phyloP scores from a whole-genome alignment of 306 rosid species.

The Glycine soja region DNA sequence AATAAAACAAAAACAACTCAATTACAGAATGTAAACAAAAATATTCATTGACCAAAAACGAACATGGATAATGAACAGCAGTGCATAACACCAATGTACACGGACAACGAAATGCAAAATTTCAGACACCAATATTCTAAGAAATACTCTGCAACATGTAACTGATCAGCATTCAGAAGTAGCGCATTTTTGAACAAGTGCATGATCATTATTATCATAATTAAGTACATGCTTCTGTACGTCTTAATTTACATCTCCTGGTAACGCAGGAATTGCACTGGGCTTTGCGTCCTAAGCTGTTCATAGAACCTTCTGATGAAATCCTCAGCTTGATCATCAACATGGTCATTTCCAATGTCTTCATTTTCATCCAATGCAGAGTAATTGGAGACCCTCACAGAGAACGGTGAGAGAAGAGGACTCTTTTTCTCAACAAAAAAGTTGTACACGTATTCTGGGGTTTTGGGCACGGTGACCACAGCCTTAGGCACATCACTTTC shows the following conservation, averaged over 20 bases:
- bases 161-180: background rate
- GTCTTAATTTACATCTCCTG: conserved; percentile 30
- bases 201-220: conserved; percentile 6
- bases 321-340: conserved; percentile 67
- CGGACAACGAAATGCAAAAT: background rate
- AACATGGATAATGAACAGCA: conserved; percentile 6
- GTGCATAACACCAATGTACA: background rate
- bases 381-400: conserved; percentile 56
- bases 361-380: conserved; percentile 57
- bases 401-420: conserved; percentile 49
- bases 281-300: conserved; percentile 56
- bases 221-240: background rate
- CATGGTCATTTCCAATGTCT: conserved; percentile 47
- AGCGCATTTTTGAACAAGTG: background rate
- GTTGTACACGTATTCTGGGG: background rate
- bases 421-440: too few species aligned
- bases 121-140: background rate
- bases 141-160: too few species aligned
- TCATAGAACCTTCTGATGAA: conserved; percentile 64
- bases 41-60: background rate
- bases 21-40: conserved; percentile 20
- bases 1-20: background rate
- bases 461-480: conserved; percentile 37
- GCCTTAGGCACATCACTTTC: conserved; percentile 29
- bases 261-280: conserved; percentile 53